Percentiles rank a stretch among this genome's conserved stretches.
phyloP scores from a whole-genome alignment of 768 basidiomycete genomes.

The Thelephora aurantiotincta region DNA sequence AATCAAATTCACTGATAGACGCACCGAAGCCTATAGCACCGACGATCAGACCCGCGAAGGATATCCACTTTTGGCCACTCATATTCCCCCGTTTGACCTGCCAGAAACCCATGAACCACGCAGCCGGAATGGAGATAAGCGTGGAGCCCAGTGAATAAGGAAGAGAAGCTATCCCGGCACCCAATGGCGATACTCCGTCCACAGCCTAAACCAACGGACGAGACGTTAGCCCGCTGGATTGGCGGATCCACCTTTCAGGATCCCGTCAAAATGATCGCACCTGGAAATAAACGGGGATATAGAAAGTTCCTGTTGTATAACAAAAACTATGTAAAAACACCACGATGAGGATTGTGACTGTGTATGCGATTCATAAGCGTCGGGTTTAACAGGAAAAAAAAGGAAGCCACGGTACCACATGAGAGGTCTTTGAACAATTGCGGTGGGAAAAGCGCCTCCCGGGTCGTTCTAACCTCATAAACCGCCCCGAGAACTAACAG shows the following conservation, averaged over 20 bases:
- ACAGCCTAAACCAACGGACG: constrained; percentile 34
- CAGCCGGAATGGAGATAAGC: constrained; percentile 70
- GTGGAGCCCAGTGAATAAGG: constrained; percentile 82
- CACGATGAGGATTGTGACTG: constrained; percentile 53
- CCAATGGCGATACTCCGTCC: constrained; percentile 51
- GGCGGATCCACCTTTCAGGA: no score
- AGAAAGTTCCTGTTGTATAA: constrained; percentile 78
- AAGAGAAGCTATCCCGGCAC: constrained; percentile 61
- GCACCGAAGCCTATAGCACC: constrained; percentile 65
- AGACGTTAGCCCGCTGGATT: constrained; percentile 4
- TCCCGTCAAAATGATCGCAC: constrained; percentile 22
- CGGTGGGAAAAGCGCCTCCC: constrained; percentile 62
- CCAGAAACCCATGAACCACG: constrained; percentile 68
- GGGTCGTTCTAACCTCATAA: constrained; percentile 53
- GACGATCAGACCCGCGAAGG: constrained; percentile 47
- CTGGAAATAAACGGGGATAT: constrained; percentile 74
- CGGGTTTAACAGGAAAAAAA: background rate
- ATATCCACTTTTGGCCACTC: constrained; percentile 50
- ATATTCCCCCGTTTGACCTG: constrained; percentile 43
- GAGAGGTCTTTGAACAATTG: constrained; percentile 44
- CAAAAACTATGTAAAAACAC: constrained; percentile 74
- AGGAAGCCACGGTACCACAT: constrained; percentile 29
- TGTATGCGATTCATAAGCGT: constrained; percentile 4
- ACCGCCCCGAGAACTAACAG: constrained; percentile 44
- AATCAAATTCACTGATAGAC: constrained; percentile 9